Evolutionary conservation across 495 filamentous ascomycete species (phyloP).

Genomic region (Elaphomyces granulatus): DNA sequence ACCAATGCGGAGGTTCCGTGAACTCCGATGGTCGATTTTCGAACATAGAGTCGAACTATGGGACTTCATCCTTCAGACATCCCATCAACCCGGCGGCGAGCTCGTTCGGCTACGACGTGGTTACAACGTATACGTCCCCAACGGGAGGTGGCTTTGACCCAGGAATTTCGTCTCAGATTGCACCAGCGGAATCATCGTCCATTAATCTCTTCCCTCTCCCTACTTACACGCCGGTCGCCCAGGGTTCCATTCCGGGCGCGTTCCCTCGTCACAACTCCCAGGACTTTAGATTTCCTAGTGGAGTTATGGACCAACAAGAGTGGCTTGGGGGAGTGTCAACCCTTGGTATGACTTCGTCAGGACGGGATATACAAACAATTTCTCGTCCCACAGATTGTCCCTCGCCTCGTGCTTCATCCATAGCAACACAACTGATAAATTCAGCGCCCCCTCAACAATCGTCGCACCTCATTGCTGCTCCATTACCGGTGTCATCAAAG

Average conservation of each 20-base stretch:
- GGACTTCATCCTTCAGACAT: not conserved
- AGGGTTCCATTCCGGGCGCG: not conserved
- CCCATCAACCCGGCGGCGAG: not conserved
- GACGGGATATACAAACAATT: not conserved
- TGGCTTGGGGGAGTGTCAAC: slow-evolving; percentile 2
- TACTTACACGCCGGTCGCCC: not conserved
- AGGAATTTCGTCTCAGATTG: not conserved
- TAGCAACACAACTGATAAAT: not conserved
- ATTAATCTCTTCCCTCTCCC: not conserved
- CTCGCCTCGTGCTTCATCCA: not conserved
- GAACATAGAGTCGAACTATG: not conserved
- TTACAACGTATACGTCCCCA: not conserved
- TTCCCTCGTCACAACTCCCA: not conserved
- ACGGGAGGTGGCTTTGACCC: not conserved
- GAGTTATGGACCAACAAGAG: not conserved
- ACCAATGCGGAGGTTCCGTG: not conserved
- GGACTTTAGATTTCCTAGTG: not conserved
- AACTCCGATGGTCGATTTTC: not conserved
- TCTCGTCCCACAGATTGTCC: not conserved
- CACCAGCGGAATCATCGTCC: not conserved
- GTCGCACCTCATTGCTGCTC: not conserved
- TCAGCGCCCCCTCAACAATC: not conserved
- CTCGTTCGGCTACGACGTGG: not conserved
- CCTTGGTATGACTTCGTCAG: slow-evolving; percentile 2
- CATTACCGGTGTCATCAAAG: not conserved